A percentile compares a stretch with the other conserved stretches of the same genome.
Evolutionary conservation across 1,284 basidiomycete genomes (phyloP).

Genomic region (Amylostereum areolatum): DNA sequence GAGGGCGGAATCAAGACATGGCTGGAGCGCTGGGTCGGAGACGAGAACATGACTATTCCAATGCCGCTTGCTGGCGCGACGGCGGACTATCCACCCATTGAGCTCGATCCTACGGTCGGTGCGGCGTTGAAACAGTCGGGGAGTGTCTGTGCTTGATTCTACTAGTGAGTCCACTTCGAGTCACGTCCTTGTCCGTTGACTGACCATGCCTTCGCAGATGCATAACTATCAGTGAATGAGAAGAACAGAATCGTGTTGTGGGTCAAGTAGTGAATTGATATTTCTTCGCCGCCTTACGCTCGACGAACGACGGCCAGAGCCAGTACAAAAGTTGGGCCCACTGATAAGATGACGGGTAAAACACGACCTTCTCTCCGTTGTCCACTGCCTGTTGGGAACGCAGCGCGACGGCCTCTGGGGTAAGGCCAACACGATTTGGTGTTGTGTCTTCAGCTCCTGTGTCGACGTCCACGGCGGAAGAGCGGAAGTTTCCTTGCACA

Average conservation of each 20-base stretch:
- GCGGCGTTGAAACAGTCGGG: too few relatives aligned
- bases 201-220: too few relatives aligned
- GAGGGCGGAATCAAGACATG: conserved; percentile 22
- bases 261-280: conserved; percentile 38
- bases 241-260: too few relatives aligned
- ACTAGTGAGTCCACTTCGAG: too few relatives aligned
- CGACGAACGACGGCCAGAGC: conserved; percentile 51
- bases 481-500: conserved; percentile 74
- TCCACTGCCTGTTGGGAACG: conserved; percentile 58
- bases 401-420: conserved; percentile 46
- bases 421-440: conserved; percentile 51
- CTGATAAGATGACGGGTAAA: conserved; percentile 38
- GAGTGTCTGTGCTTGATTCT: too few relatives aligned
- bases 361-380: conserved; percentile 44
- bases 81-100: too few relatives aligned
- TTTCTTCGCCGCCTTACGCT: conserved; percentile 51
- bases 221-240: too few relatives aligned
- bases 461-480: conserved; percentile 67
- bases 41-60: not conserved
- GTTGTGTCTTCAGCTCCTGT: conserved; percentile 17
- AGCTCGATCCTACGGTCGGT: too few relatives aligned
- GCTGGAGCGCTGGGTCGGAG: conserved; percentile 7
- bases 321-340: conserved; percentile 53
- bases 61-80: conserved; percentile 3
- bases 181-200: too few relatives aligned